Evolutionary conservation across 2,329 filamentous ascomycete genomes (phyloP).

Genomic region (Atkinsonella texensis): DNA sequence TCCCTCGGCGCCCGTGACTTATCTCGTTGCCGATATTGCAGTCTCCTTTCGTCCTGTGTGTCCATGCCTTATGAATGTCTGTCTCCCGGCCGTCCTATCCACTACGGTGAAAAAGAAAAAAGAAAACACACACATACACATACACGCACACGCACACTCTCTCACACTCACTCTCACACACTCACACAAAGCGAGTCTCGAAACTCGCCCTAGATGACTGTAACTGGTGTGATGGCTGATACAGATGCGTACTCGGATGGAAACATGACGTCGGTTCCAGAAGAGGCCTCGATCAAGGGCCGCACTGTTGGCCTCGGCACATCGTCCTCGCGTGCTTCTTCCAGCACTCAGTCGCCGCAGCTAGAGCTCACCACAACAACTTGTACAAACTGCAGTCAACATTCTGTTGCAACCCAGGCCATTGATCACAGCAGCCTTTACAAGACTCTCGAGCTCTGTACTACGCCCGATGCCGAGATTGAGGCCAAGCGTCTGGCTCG

Average conservation of each 20-base stretch:
- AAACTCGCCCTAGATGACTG: not conserved
- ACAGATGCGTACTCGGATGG: not conserved
- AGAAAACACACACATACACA: too few species aligned
- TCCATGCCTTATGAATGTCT: not conserved
- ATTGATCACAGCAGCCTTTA: conserved; percentile 16
- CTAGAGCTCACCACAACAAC: conserved; percentile 1
- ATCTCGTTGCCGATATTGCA: not conserved
- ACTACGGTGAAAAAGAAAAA: not conserved
- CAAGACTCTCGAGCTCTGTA: conserved; percentile 25
- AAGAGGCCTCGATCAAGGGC: not conserved
- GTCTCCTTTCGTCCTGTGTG: not conserved
- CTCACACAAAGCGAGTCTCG: not conserved
- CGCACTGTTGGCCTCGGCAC: not conserved
- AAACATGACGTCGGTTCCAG: conserved; percentile 1
- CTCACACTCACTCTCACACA: too few species aligned
- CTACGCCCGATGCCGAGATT: conserved; percentile 25
- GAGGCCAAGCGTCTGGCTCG: conserved; percentile 26
- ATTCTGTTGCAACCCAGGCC: conserved; percentile 7
- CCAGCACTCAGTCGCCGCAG: not conserved
- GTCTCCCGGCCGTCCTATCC: not conserved
- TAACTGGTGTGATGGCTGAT: not conserved
- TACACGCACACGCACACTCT: too few species aligned
- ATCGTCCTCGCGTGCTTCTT: not conserved
- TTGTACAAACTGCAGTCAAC: conserved; percentile 11
- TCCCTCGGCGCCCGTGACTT: not conserved